Base-by-base conservation (phyloP, 805 yeast species). In the Spathaspora girioi region DNA sequence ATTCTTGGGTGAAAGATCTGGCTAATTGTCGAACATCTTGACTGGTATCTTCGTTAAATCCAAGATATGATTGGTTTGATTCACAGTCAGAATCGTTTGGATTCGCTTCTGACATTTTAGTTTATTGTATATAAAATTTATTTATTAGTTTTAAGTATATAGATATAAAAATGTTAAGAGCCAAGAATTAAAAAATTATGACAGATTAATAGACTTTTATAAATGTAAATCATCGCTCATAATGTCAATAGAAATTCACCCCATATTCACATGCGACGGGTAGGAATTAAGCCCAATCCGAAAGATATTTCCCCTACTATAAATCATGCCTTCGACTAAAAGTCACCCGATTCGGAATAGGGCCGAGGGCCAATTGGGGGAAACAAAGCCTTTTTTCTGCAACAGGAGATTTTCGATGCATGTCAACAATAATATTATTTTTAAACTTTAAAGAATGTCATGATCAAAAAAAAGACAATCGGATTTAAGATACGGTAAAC, bases 21-120 rank as follows among this genome's bases (percentile, higher is more conserved):
- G 82, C 83, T 52, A 80, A 66, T 0, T 68, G 57, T 18, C 69
- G 67, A 46, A 78, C 70, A 47, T 70, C 66, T 2, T 60, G 63
- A 32, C 62, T 69, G 12, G 70, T 68, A 5, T 59, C 54, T 5
- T 56, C 58, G 52, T 70, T 69, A 46, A 76, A 69, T 1, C 82
- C 82, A 12, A 54, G 55, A 47, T 65, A 31, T 8, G 35, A 31
- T 31, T 31, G 35, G 35, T 31, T 31, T 31, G 35, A 14, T 8
- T 31, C 35, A 14, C 10, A 5, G 3, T 14, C 35, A 14, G 35
- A 31, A 14, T 31, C 35, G 8, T 4, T 31, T 10, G 5, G n/a
- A 31, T 31, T 31, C 35, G n/a, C 8, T 5, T 31, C n/a, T 31
- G 35, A 5, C 35, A 31, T 31, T 10, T 11, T 31, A 31, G 35